These are phyloP conservation scores for Plasmopara viticola DNA, from an alignment of 352 stramenopile genomes.

Conservation along the genomic window DNA sequence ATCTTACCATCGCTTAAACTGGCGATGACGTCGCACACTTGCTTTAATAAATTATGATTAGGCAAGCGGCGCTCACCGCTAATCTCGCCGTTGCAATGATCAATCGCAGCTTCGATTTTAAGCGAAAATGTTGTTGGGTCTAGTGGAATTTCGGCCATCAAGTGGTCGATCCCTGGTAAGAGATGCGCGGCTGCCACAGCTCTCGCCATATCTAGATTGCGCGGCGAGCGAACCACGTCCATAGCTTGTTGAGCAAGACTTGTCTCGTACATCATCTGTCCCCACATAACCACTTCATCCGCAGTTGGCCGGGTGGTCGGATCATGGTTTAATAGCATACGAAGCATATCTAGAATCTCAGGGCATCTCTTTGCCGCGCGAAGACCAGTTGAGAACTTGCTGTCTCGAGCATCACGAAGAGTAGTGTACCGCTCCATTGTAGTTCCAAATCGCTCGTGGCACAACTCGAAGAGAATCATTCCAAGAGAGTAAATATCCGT, in stretches of 20 bases:
- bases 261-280: conserved; percentile 66
- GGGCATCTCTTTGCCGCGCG: conserved; percentile 45
- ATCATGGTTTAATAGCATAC: conserved; percentile 48
- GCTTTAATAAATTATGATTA: conserved; percentile 84
- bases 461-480: conserved; percentile 91
- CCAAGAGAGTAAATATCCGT: conserved; percentile 88
- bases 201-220: conserved; percentile 24
- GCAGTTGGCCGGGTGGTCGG: conserved; percentile 46
- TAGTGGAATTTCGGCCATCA: conserved; percentile 17
- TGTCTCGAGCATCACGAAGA: conserved; percentile 65
- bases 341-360: conserved; percentile 66
- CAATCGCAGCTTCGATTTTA: conserved; percentile 59
- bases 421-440: conserved; percentile 87
- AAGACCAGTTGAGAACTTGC: conserved; percentile 53
- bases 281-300: conserved; percentile 69
- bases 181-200: conserved; percentile 15
- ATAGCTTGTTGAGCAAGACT: conserved; percentile 50
- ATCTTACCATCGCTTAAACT: conserved; percentile 47
- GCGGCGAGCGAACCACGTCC: conserved; percentile 45
- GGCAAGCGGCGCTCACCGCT: conserved; percentile 49
- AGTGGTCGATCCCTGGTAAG: conserved; percentile 26
- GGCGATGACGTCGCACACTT: conserved; percentile 75
- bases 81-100: conserved; percentile 31
- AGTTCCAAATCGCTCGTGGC: conserved; percentile 82
- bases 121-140: conserved; percentile 42